These are phyloP conservation scores for Suillus brevipes DNA, from an alignment of 768 basidiomycete species.

Conservation along the genomic window DNA sequence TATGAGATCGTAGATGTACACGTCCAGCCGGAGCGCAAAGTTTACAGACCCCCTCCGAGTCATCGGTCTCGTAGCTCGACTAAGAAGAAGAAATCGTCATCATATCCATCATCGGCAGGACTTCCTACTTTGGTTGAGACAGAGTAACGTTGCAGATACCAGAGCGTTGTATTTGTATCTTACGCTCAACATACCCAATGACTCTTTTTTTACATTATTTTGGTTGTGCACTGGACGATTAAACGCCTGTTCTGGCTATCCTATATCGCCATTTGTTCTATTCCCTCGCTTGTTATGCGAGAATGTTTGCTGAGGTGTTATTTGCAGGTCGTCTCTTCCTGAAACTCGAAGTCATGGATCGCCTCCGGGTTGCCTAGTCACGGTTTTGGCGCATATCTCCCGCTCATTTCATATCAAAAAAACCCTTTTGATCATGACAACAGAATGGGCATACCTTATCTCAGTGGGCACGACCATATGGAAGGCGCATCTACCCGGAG, in stretches of 20 bases:
- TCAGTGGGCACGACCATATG: not conserved
- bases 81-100: constrained; percentile 11
- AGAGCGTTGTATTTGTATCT: not conserved
- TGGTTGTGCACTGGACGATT: not conserved
- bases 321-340: not conserved
- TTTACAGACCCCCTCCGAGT: constrained; percentile 38
- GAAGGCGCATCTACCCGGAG: not conserved
- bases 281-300: not conserved
- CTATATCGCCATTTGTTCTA: not conserved
- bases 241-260: not conserved
- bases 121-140: not conserved
- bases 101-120: not conserved
- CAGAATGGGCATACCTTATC: not conserved
- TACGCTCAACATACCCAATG: not conserved
- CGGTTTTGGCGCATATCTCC: too few species aligned
- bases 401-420: too few species aligned
- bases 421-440: not conserved
- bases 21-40: constrained; percentile 37
- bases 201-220: not conserved
- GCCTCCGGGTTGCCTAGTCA: not conserved
- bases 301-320: not conserved
- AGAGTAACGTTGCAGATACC: not conserved
- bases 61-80: constrained; percentile 27
- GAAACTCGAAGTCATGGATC: not conserved
- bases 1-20: constrained; percentile 51